Conservation (phyloP, 2,329 filamentous ascomycete species). For the Capronia americana region DNA sequence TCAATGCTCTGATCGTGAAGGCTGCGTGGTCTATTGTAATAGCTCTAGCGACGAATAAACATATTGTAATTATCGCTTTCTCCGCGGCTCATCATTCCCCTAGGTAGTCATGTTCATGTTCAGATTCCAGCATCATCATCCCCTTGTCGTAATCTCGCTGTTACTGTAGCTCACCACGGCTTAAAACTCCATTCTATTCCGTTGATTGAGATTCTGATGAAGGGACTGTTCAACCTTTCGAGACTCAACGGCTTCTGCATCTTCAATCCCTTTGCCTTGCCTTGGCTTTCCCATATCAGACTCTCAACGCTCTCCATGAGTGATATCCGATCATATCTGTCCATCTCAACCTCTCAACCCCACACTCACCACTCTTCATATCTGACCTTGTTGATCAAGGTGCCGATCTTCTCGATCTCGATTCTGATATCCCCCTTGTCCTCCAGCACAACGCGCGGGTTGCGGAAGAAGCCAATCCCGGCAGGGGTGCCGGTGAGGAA, state of each 20-base stretch:
- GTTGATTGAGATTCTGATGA: background rate
- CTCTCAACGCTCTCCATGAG: background rate
- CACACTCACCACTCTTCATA: slow-evolving; percentile 41
- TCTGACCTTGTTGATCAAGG: slow-evolving; percentile 50
- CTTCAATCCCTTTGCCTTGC: background rate
- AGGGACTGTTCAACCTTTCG: background rate
- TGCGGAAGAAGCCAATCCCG: slow-evolving; percentile 52
- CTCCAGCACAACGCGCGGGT: slow-evolving; percentile 48
- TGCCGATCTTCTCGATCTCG: slow-evolving; percentile 58
- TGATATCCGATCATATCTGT: background rate
- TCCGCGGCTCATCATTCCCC: too few species aligned
- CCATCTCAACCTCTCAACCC: background rate
- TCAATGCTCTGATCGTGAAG: background rate
- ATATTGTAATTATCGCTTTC: background rate
- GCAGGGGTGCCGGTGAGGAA: slow-evolving; percentile 53
- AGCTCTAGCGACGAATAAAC: background rate
- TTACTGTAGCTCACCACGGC: background rate
- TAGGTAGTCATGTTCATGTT: too few species aligned
- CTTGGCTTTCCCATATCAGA: background rate
- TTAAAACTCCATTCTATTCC: background rate
- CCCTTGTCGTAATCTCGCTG: background rate
- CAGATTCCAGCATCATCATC: too few species aligned
- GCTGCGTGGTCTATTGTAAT: background rate
- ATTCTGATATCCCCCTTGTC: slow-evolving; percentile 54
- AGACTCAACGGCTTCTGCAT: background rate